Conservation (phyloP, 169 alveolate genomes). For the Plasmodium cynomolgi region DNA sequence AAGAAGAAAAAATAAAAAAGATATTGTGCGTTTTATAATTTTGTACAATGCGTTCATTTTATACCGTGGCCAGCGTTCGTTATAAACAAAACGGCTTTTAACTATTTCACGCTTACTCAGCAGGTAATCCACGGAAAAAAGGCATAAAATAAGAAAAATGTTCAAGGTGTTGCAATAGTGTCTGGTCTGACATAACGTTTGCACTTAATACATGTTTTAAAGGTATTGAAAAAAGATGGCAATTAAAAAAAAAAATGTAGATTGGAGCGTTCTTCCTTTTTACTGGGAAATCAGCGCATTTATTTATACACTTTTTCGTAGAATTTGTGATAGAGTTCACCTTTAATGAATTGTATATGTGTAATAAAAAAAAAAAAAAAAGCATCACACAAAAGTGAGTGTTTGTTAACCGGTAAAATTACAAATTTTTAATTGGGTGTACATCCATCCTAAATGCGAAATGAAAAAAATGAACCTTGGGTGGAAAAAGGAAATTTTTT, state of each 20-base stretch:
- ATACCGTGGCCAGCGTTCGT: slow-evolving; percentile 40
- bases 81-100: slow-evolving; percentile 7
- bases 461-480: not conserved
- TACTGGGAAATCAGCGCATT: not conserved
- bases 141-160: slow-evolving; percentile 2
- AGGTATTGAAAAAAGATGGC: not conserved
- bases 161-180: not conserved
- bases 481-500: not conserved
- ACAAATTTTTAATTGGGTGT: not conserved
- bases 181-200: slow-evolving; percentile 10
- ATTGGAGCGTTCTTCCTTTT: not conserved
- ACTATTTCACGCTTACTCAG: slow-evolving; percentile 9
- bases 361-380: slow-evolving; percentile 2
- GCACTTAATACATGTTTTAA: not conserved
- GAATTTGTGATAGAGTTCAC: not conserved
- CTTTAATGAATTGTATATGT: slow-evolving; percentile 2
- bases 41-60: slow-evolving; percentile 27
- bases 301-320: not conserved
- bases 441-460: not conserved
- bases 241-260: slow-evolving; percentile 7
- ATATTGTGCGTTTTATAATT: not conserved
- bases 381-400: not conserved
- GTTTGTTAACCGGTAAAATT: not conserved
- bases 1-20: slow-evolving; percentile 28
- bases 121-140: slow-evolving; percentile 3